Evolutionary conservation across 2,329 filamentous ascomycete species (phyloP).

Genomic region (Fusarium sp.): DNA sequence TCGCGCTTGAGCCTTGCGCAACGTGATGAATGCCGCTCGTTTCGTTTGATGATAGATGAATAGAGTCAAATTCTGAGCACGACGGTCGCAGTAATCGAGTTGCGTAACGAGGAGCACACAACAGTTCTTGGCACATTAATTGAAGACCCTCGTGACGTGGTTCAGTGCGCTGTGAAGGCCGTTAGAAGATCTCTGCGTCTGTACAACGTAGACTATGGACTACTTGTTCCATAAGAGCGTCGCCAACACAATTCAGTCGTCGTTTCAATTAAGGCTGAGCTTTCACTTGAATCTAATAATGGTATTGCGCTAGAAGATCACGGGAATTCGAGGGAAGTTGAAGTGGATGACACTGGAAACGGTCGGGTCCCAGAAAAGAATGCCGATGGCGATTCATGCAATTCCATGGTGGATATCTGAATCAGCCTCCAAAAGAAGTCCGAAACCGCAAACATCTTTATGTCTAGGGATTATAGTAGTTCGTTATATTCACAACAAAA

Average conservation of each 20-base stretch:
- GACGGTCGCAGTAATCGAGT: background rate
- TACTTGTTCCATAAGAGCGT: background rate
- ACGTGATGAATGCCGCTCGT: background rate
- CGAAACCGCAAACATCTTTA: no score
- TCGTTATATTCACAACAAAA: no score
- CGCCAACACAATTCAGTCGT: constrained; percentile 5
- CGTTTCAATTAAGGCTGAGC: constrained; percentile 6
- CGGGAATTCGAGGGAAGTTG: background rate
- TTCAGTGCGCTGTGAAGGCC: background rate
- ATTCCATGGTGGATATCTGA: background rate
- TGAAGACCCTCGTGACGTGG: constrained; percentile 12
- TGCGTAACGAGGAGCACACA: constrained; percentile 15
- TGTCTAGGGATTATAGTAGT: no score
- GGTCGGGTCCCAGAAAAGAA: constrained; percentile 3
- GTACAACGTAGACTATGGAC: background rate
- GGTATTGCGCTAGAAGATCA: background rate
- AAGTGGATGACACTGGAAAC: background rate
- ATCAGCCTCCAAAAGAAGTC: no score
- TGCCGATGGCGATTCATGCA: background rate
- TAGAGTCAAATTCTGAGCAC: background rate
- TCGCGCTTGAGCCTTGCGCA: constrained; percentile 11
- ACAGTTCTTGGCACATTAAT: constrained; percentile 4
- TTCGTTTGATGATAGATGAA: constrained; percentile 1
- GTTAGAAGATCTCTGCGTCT: background rate
- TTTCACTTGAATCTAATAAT: background rate